Evolutionary conservation across 1,139 yeast genomes (phyloP), one percentile per base, ranked within the genome.

Genomic region (Pichia sp.): DNA sequence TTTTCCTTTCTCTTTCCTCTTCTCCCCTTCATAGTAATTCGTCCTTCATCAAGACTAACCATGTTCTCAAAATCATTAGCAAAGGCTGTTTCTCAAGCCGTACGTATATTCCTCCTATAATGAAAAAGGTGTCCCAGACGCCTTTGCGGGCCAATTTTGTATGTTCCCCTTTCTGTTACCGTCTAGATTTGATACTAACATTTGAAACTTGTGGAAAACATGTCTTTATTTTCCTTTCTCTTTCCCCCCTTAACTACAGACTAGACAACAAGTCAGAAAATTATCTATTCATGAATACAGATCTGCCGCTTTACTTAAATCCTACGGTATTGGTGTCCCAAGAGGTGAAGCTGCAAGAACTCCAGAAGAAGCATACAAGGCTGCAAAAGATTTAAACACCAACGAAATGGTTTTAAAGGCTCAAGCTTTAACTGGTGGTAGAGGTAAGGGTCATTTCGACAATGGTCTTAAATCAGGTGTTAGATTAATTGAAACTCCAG

Each of bases 401-500:
- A 79, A 80, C 59, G 95, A 87, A 58, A 73, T 92, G 71, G 97
- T 92, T 55, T 79, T 92, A 67, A 92, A 92, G 75, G 98, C 98
- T 49, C 99, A 92, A 73, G 97, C 95, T 44, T 77, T 94, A 62
- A 90, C 98, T 50, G 99, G 99, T 71, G 99, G 99, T 64, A 84
- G 99, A 71, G 99, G 99, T 72, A 92, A 92, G 69, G 99, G 99
- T 54, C 90, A 86, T 69, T 90, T 92, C 58, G 97, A 88, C 71
- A 81, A 81, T 59, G 98, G 98, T 42, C 79, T 87, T 65, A 83
- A 90, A 71, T 95, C 97, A 48, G 99, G 99, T 72, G 97, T 92
- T 64, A 84, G 87, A 71, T 75, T 92, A 68, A 85, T 87, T 59
- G 74, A 82, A 50, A 75, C 94, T 46, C 82, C 97, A 42, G 83